Percentiles rank a stretch among this genome's conserved stretches.
Conservation (phyloP, 2,329 filamentous ascomycete species). For the Scedosporium aurantiacum region DNA sequence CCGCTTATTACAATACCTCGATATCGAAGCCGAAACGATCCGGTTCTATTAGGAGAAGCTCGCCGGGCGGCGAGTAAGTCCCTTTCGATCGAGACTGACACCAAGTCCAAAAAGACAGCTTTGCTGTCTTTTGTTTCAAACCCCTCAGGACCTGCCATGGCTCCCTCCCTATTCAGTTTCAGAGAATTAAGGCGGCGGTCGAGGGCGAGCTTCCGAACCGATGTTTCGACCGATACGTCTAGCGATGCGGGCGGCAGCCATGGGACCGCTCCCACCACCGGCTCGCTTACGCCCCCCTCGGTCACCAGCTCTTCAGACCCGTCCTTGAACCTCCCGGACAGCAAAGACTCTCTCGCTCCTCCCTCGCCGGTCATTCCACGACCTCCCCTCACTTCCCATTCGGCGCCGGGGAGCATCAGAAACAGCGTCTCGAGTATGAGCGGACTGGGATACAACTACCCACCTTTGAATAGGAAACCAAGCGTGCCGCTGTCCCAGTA, state of each 20-base stretch:
- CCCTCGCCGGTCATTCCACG: background rate
- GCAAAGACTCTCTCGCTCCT: background rate
- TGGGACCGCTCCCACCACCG: slow-evolving; percentile 53
- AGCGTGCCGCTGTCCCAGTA: slow-evolving; percentile 61
- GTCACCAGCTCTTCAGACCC: slow-evolving; percentile 55
- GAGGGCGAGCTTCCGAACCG: slow-evolving; percentile 59
- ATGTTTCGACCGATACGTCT: slow-evolving; percentile 49
- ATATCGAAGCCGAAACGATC: background rate
- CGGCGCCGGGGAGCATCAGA: slow-evolving; percentile 20
- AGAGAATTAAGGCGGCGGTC: slow-evolving; percentile 69
- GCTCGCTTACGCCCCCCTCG: slow-evolving; percentile 66
- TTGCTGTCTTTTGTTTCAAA: background rate
- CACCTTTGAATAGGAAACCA: slow-evolving; percentile 15
- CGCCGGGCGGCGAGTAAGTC: too few relatives aligned
- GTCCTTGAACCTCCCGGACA: slow-evolving; percentile 31
- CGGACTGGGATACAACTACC: slow-evolving; percentile 33
- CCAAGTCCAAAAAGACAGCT: background rate
- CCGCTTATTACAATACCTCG: background rate
- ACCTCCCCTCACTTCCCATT: background rate
- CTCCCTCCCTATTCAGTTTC: slow-evolving; percentile 54
- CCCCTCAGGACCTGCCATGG: slow-evolving; percentile 26
- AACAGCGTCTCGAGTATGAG: slow-evolving; percentile 55
- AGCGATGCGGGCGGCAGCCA: slow-evolving; percentile 47
- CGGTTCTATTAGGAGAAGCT: background rate
- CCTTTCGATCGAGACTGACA: background rate